Base-by-base conservation (phyloP, 805 yeast genomes). In the Candida andamanensis region DNA sequence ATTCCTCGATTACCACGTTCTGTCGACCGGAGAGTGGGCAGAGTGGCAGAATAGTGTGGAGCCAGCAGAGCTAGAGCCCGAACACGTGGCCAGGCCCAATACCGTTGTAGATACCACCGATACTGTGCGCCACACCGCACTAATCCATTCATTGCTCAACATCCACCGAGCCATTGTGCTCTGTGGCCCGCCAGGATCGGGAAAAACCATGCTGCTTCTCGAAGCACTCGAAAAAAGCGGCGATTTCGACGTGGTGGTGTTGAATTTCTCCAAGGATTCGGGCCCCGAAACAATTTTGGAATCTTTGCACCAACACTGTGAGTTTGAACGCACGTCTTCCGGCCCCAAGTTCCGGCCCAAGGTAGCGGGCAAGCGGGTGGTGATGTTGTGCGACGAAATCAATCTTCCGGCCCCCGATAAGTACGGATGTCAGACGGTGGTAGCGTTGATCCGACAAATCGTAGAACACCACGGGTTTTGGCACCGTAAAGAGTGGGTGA, bases 181-280 rank as follows among this genome's bases (percentile, higher is more conserved):
- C 15, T 86, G 95, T 56, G 97, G 97, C 2, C 97, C 97, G 0
- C 97, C 97, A 0, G 97, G 97, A 4, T 82, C 96, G 0, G 97
- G 97, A 36, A 90, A 90, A 51, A 89, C 97, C 0, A 89, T 90
- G 97, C 78, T 89, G 0, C 57, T 90, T 13, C 68, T 85, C 42
- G 75, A 80, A 28, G 78, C 86, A 0, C 50, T 90, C 24, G 60
- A 84, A 27, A 64, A 63, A 32, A 67, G 81, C 0, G 69, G 78
- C 0, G 65, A 70, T 11, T 62, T 76, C 37, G 82, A 77, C 14
- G 60, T 86, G 2, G 67, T 78, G 3, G 75, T 85, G 4, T 53
- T 90, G 44, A 90, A 86, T 45, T 86, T 89, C 46, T 85, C 95
- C 2, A 84, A 84, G 40, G 87, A 83, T 13, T 80, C 95, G 0